phyloP scores from a whole-genome alignment of 257 asterid genomes.

The Nicotiana obtusifolia region DNA sequence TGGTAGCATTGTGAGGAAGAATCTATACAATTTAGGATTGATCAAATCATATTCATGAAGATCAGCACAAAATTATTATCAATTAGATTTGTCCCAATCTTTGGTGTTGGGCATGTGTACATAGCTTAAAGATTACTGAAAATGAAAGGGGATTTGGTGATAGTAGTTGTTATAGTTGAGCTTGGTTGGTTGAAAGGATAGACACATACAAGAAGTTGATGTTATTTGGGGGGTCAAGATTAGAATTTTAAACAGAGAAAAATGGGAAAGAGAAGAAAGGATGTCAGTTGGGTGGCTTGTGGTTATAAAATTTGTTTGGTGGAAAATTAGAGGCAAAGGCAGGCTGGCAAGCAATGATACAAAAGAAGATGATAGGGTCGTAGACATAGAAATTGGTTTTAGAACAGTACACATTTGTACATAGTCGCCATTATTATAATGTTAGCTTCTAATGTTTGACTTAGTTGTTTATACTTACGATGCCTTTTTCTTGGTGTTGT shows the following conservation, averaged over 20 bases:
- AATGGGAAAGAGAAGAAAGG: neutral
- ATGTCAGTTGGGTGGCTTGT: conserved; percentile 5
- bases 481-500: neutral
- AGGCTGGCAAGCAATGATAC: neutral
- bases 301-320: conserved; percentile 9
- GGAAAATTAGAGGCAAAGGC: neutral
- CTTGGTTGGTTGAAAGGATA: conserved; percentile 20
- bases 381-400: conserved; percentile 14
- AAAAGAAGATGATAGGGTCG: conserved; percentile 6
- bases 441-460: neutral
- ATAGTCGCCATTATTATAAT: conserved; percentile 5
- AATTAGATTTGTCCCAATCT: conserved; percentile 15
- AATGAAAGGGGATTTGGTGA: conserved; percentile 24
- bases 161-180: conserved; percentile 17
- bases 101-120: conserved; percentile 27
- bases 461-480: neutral
- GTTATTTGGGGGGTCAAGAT: conserved; percentile 2
- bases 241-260: conserved; percentile 10
- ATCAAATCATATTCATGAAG: conserved; percentile 58
- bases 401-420: conserved; percentile 18
- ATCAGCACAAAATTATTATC: neutral
- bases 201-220: neutral
- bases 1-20: conserved; percentile 79
- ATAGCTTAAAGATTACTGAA: conserved; percentile 13
- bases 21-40: conserved; percentile 79